A percentile compares a stretch with the other conserved stretches of the same genome.
phyloP scores from a whole-genome alignment of 129 eudicot species.

The Flaveria brownii region DNA sequence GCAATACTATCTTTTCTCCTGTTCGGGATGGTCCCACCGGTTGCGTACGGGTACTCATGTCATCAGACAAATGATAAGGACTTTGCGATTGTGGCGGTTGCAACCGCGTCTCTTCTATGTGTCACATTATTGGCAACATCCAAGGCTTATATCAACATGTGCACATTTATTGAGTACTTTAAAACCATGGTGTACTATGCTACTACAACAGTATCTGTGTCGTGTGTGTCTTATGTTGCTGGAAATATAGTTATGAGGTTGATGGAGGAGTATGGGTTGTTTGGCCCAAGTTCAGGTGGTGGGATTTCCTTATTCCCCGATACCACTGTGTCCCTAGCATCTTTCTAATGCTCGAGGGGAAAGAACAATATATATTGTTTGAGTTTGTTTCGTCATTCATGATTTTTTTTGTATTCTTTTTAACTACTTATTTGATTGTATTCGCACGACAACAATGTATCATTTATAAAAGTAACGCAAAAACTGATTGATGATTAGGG shows the following conservation, averaged over 20 bases:
- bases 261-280: constrained; percentile 48
- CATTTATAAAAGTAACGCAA: not conserved
- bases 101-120: constrained; percentile 44
- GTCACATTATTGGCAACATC: constrained; percentile 44
- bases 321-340: constrained; percentile 19
- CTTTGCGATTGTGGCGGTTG: constrained; percentile 22
- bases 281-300: constrained; percentile 21
- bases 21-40: constrained; percentile 40
- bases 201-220: constrained; percentile 28
- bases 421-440: not conserved
- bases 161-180: constrained; percentile 27
- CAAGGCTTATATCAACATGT: constrained; percentile 43
- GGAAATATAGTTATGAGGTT: constrained; percentile 48
- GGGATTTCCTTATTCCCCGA: constrained; percentile 4
- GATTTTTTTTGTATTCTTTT: not conserved
- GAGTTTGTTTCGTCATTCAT: not conserved
- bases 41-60: constrained; percentile 32
- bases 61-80: constrained; percentile 17
- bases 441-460: not conserved
- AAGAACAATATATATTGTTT: not conserved
- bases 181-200: constrained; percentile 48
- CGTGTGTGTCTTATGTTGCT: constrained; percentile 54
- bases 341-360: constrained; percentile 5
- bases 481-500: not conserved
- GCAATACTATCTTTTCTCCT: constrained; percentile 37